Percentiles rank a stretch among this genome's conserved stretches.
Conservation (phyloP, 1,284 basidiomycete species). For the Omphalotus olearius region DNA sequence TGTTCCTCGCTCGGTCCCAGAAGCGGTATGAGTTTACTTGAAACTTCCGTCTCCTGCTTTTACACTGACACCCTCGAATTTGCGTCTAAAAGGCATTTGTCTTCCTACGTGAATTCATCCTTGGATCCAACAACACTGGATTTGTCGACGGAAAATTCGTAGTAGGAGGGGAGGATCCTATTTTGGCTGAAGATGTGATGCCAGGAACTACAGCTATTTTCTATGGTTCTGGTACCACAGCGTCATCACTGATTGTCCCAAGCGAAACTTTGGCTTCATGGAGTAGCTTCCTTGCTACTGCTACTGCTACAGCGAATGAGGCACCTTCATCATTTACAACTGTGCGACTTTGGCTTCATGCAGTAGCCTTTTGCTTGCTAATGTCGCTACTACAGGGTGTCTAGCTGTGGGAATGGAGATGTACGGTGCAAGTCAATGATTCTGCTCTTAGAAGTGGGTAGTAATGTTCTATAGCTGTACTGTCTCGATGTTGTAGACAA, state of each 20-base stretch:
- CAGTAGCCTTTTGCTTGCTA: no score
- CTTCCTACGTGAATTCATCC: constrained; percentile 25
- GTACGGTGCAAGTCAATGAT: no score
- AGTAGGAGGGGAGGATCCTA: constrained; percentile 13
- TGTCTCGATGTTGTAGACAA: no score
- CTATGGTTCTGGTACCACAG: constrained; percentile 13
- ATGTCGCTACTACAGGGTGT: no score
- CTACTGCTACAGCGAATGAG: constrained; percentile 6
- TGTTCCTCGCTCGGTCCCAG: constrained; percentile 9
- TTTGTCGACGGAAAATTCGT: constrained; percentile 13
- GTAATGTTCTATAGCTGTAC: no score
- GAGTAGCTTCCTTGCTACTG: constrained; percentile 15
- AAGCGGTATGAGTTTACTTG: not conserved
- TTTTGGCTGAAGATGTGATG: constrained; percentile 10
- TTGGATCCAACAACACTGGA: constrained; percentile 24
- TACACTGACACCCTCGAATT: not conserved
- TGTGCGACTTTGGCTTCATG: no score
- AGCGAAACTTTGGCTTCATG: constrained; percentile 15
- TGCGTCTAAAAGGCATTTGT: constrained; percentile 19
- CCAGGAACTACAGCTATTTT: constrained; percentile 14
- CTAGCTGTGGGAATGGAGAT: no score
- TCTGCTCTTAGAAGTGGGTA: no score
- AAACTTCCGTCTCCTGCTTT: no score
- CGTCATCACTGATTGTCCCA: constrained; percentile 12
- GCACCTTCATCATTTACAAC: no score